Percentiles rank a stretch among this genome's conserved stretches.
Evolutionary conservation across 2,329 filamentous ascomycete genomes (phyloP).

Genomic region (Aureobasidium melanogenum): DNA sequence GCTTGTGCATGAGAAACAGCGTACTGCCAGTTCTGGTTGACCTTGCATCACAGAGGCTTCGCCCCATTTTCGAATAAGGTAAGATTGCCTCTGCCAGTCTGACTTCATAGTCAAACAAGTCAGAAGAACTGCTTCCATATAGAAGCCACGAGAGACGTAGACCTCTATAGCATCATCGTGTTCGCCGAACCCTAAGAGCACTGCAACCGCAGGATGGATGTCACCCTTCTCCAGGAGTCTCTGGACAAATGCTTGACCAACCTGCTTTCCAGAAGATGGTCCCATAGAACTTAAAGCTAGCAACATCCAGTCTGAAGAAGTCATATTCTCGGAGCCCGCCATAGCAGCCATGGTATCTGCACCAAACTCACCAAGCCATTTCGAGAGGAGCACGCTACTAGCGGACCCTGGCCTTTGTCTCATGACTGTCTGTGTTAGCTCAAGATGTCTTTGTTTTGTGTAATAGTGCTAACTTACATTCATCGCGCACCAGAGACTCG

Average conservation of each 20-base stretch:
- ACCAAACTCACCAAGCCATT: slow-evolving; percentile 85
- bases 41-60: slow-evolving; percentile 81
- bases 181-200: slow-evolving; percentile 86
- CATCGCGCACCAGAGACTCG: slow-evolving; percentile 71
- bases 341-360: slow-evolving; percentile 72
- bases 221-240: slow-evolving; percentile 83
- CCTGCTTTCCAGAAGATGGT: slow-evolving; percentile 67
- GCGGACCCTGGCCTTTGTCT: slow-evolving; percentile 66
- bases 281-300: slow-evolving; percentile 85
- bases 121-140: slow-evolving; percentile 86
- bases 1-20: slow-evolving; percentile 87
- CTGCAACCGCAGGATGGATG: slow-evolving; percentile 82
- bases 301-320: slow-evolving; percentile 94
- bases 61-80: slow-evolving; percentile 88
- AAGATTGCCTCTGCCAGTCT: slow-evolving; percentile 86
- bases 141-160: slow-evolving; percentile 83
- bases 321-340: slow-evolving; percentile 71
- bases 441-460: slow-evolving; percentile 13
- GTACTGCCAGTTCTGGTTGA: slow-evolving; percentile 81
- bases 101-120: slow-evolving; percentile 72
- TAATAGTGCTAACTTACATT: slow-evolving; percentile 43
- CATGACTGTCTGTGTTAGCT: slow-evolving; percentile 39
- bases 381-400: slow-evolving; percentile 71
- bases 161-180: slow-evolving; percentile 92
- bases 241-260: slow-evolving; percentile 84